phyloP scores from a whole-genome alignment of 2,329 filamentous ascomycete genomes.

The Aspergillaceae sp. region DNA sequence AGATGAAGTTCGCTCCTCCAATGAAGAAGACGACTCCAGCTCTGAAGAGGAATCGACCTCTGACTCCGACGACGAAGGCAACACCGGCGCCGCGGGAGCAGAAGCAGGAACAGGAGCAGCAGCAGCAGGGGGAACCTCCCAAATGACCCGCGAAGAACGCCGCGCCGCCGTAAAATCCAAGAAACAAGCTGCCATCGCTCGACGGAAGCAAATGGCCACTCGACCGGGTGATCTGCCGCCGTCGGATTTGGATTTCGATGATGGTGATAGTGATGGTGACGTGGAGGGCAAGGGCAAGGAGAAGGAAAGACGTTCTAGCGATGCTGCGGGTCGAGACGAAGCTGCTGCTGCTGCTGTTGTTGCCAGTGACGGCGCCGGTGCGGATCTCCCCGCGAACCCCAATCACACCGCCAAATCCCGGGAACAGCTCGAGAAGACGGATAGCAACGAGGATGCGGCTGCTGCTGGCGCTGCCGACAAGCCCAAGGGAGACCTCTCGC shows the following conservation, averaged over 20 bases:
- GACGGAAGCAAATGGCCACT: conserved; percentile 60
- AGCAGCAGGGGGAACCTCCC: conserved; percentile 8
- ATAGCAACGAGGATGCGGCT: conserved; percentile 26
- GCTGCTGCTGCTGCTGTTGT: too few species aligned
- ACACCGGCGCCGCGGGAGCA: conserved; percentile 38
- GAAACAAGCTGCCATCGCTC: conserved; percentile 80
- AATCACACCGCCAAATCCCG: conserved; percentile 65
- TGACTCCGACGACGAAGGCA: conserved; percentile 43
- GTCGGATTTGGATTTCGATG: conserved; percentile 49
- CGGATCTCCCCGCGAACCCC: conserved; percentile 64
- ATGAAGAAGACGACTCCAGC: conserved; percentile 40
- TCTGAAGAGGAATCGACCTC: conserved; percentile 38
- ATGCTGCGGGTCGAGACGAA: too few species aligned
- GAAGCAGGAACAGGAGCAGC: conserved; percentile 1
- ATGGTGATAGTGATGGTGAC: conserved; percentile 19
- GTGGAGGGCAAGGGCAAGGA: too few species aligned
- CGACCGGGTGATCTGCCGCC: conserved; percentile 81
- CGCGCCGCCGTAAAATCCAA: conserved; percentile 79
- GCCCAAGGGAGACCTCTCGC: conserved; percentile 37
- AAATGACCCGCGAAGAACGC: conserved; percentile 77
- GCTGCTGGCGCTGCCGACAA: conserved; percentile 7
- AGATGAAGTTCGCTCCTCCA: conserved; percentile 25
- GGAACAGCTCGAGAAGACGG: conserved; percentile 59
- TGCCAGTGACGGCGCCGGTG: conserved; percentile 10
- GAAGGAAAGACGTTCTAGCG: too few species aligned